phyloP scores from a whole-genome alignment of 495 filamentous ascomycete genomes.

The Penicillium robsamsonii region DNA sequence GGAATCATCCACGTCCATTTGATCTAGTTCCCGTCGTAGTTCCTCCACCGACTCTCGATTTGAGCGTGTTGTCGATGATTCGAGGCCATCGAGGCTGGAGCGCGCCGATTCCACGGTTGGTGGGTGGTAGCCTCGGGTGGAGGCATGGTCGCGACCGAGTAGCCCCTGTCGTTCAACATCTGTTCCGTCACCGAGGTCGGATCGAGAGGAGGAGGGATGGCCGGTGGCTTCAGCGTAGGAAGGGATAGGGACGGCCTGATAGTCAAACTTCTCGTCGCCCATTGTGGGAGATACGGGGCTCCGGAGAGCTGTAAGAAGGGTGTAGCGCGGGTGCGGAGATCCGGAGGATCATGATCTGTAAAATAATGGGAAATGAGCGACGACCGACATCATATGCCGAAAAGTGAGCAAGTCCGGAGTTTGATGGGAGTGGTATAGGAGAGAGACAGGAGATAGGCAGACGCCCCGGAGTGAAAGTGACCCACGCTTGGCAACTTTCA shows the following conservation, averaged over 20 bases:
- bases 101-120: constrained; percentile 74
- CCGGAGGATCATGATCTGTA: constrained; percentile 47
- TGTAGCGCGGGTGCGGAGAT: constrained; percentile 30
- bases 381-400: constrained; percentile 31
- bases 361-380: constrained; percentile 29
- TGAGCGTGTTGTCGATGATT: constrained; percentile 42
- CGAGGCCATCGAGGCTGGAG: constrained; percentile 58
- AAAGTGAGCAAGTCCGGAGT: constrained; percentile 6
- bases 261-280: constrained; percentile 59
- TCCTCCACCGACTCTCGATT: constrained; percentile 53
- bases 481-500: constrained; percentile 6
- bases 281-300: constrained; percentile 41
- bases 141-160: constrained; percentile 40
- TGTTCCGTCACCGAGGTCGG: constrained; percentile 57
- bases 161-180: constrained; percentile 63
- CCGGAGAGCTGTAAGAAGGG: constrained; percentile 34
- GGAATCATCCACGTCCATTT: constrained; percentile 86
- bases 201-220: constrained; percentile 60
- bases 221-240: constrained; percentile 89
- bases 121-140: constrained; percentile 59
- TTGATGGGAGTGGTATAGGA: constrained; percentile 10
- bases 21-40: constrained; percentile 75
- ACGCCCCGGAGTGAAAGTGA: constrained; percentile 12
- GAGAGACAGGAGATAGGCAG: constrained; percentile 7
- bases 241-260: constrained; percentile 78